Conservation (phyloP, 345 rosid species). For the Populus pruinosa region DNA sequence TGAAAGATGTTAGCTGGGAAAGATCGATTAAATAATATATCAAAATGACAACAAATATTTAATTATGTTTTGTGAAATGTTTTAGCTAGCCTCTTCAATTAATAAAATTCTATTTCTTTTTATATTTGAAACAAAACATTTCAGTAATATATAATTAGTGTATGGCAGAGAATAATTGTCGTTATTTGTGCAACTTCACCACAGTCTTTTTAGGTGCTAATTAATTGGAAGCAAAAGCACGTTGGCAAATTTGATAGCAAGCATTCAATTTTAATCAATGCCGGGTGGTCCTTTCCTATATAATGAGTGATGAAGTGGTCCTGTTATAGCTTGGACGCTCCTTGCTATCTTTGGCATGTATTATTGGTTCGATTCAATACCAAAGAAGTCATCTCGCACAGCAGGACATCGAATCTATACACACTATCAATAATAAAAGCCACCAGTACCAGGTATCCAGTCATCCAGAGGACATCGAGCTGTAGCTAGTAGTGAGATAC, state of each 20-base stretch:
- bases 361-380: neutral
- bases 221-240: neutral
- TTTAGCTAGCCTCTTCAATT: no score
- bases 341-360: neutral
- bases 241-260: neutral
- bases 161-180: no score
- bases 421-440: neutral
- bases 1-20: no score
- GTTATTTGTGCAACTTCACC: no score
- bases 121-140: neutral
- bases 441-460: neutral
- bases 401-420: neutral
- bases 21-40: no score
- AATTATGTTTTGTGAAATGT: no score
- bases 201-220: neutral
- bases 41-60: no score
- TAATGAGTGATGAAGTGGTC: neutral
- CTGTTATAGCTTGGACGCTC: neutral
- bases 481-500: no score
- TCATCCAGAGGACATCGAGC: no score
- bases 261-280: neutral
- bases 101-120: neutral
- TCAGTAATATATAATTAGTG: neutral
- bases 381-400: neutral
- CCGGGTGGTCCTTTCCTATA: neutral